These are phyloP conservation scores for Datisca glomerata DNA, from an alignment of 306 rosid genomes.

Conservation along the genomic window DNA sequence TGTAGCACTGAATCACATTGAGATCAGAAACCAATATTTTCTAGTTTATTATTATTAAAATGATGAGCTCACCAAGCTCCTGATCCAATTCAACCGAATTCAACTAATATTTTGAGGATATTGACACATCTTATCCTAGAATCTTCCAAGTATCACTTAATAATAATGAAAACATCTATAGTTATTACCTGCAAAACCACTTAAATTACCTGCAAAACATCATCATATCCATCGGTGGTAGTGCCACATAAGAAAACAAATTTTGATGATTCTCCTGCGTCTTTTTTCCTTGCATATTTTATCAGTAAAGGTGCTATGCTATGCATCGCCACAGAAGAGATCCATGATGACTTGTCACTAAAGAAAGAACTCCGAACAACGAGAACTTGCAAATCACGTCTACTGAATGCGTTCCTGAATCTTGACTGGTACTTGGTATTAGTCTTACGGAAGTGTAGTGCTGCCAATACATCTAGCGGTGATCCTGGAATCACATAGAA, in stretches of 20 bases:
- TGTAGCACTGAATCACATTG: not conserved
- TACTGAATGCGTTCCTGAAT: conserved; percentile 40
- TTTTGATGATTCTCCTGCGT: conserved; percentile 48
- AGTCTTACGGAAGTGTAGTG: conserved; percentile 45
- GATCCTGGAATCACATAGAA: conserved; percentile 94
- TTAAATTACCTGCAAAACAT: conserved; percentile 58
- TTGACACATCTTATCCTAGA: too few relatives aligned
- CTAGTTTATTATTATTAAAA: too few relatives aligned
- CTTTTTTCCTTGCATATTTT: conserved; percentile 66
- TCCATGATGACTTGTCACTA: conserved; percentile 67
- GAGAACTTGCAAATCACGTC: conserved; percentile 62
- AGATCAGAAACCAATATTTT: conserved; percentile 1
- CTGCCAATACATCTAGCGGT: conserved; percentile 81
- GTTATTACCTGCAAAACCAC: too few relatives aligned
- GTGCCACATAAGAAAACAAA: conserved; percentile 85
- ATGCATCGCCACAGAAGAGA: conserved; percentile 93
- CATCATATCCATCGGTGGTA: conserved; percentile 63
- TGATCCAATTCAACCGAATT: too few relatives aligned
- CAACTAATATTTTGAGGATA: too few relatives aligned
- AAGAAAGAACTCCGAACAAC: conserved; percentile 78
- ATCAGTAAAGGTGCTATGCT: conserved; percentile 68
- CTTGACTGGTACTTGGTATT: conserved; percentile 59
- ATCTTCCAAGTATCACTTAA: too few relatives aligned
- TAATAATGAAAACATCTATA: too few relatives aligned
- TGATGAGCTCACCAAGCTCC: too few relatives aligned